Evolutionary conservation across 495 filamentous ascomycete species (phyloP).

Genomic region (Hyaloscypha bicolor): DNA sequence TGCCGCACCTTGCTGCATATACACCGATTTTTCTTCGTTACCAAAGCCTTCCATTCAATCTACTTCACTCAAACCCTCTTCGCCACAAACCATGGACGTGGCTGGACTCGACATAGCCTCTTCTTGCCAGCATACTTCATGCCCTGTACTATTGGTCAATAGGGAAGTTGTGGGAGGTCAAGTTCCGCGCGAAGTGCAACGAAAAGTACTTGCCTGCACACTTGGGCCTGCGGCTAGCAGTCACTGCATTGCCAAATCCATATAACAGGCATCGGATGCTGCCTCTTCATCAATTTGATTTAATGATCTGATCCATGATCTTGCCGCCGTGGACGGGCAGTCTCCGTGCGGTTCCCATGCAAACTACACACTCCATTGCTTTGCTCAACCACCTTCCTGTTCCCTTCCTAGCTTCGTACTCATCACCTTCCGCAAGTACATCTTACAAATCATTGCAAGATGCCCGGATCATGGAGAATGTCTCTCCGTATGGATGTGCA

Average conservation of each 20-base stretch:
- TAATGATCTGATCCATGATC: background rate
- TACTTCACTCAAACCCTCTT: constrained; percentile 14
- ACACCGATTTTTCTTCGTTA: background rate
- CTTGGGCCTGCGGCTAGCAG: background rate
- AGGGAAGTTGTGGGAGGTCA: constrained; percentile 12
- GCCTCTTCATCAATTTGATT: background rate
- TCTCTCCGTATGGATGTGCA: constrained; percentile 25
- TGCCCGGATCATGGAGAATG: background rate
- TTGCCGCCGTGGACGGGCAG: background rate
- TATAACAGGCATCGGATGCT: background rate
- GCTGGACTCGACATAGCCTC: constrained; percentile 2
- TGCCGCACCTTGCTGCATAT: background rate
- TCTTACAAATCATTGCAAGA: background rate
- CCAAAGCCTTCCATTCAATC: background rate
- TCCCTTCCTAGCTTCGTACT: background rate
- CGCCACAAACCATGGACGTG: constrained; percentile 2
- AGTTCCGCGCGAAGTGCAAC: constrained; percentile 24
- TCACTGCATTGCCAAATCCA: background rate
- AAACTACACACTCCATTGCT: background rate
- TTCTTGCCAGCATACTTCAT: constrained; percentile 2
- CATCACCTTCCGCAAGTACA: background rate
- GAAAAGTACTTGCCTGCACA: background rate
- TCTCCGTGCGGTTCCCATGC: background rate
- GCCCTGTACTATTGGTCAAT: background rate
- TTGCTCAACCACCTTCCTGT: background rate